Base-by-base conservation (phyloP, 257 asterid genomes). In the Solanum gracilifrons region DNA sequence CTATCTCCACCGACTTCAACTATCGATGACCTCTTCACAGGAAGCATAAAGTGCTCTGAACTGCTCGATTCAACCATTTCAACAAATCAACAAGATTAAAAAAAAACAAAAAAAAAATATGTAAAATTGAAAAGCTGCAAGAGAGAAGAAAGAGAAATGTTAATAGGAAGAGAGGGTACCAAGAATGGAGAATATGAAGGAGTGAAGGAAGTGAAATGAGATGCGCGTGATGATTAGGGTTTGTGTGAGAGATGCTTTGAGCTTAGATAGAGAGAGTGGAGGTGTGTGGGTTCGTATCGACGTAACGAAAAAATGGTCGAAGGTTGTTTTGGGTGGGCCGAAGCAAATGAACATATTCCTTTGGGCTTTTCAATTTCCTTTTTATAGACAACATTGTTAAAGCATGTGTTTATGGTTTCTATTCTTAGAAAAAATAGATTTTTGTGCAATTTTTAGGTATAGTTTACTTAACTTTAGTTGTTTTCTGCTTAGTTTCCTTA, bases 41-140 rank as follows among this genome's bases (percentile, higher is more conserved):
- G 91, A 85, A 89, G 91, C 90, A 90, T 90, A 85, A 84, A 90
- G 88, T 87, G 87, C 89, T 69, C 35, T 66, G 91, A 88, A 82
- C 91, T 90, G 89, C 35, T 88, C 6, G 84, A 83, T 66, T 84
- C 79, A 18, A 86, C 88, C 90, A 90, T 90, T 85, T 85, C 73
- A 82, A 82, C 27, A 79, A 79, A 43, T 43, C 37, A 79, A 36
- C 72, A 64, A 51, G 25, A 55, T 46, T 32, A 72, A 62, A 73
- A n/a, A 31, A 69, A 58, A 48, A 15, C 8, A 62, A n/a, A 5
- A 23, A 4, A n/a, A 86, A 55, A 31, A 13, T 13, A 25, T 33
- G 37, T 16, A 43, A 79, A 79, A 79, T 27, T 27, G 46, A 82
- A 87, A 51, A 62, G 27, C 2, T 51, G 48, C 4, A 48, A 25